Conservation (phyloP, 495 filamentous ascomycete species). For the Sordaria brevicollis region DNA sequence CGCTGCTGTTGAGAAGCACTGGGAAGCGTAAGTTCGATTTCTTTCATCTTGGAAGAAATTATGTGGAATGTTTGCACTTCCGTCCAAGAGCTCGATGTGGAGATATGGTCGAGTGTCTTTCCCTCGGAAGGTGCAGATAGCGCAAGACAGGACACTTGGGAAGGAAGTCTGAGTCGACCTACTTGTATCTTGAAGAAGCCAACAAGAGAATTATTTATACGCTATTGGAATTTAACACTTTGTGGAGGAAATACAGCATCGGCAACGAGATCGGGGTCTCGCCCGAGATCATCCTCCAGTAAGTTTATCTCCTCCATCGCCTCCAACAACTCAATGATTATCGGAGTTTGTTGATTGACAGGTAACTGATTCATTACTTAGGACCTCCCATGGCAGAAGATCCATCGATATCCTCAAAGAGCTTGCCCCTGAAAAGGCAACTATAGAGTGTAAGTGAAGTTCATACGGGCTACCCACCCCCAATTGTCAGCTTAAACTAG, state of each 20-base stretch:
- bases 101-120: not conserved
- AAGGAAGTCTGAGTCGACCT: not conserved
- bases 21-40: conserved; percentile 54
- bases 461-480: not conserved
- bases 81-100: not conserved
- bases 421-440: conserved; percentile 71
- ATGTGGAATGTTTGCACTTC: conserved; percentile 3
- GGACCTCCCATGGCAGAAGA: conserved; percentile 77
- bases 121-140: not conserved
- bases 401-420: conserved; percentile 70
- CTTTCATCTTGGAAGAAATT: not conserved
- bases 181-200: not conserved
- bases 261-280: conserved; percentile 75
- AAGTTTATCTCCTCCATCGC: not conserved
- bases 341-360: not conserved
- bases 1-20: conserved; percentile 80
- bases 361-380: not conserved
- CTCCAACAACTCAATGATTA: not conserved
- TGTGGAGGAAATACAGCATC: conserved; percentile 60
- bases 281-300: conserved; percentile 65
- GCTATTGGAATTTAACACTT: no score
- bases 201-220: no score
- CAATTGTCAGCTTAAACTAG: not conserved
- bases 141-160: not conserved
- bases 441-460: conserved; percentile 69